These are phyloP conservation scores for Kwoniella dejecticola DNA, from an alignment of 768 basidiomycete species.

Conservation along the genomic window DNA sequence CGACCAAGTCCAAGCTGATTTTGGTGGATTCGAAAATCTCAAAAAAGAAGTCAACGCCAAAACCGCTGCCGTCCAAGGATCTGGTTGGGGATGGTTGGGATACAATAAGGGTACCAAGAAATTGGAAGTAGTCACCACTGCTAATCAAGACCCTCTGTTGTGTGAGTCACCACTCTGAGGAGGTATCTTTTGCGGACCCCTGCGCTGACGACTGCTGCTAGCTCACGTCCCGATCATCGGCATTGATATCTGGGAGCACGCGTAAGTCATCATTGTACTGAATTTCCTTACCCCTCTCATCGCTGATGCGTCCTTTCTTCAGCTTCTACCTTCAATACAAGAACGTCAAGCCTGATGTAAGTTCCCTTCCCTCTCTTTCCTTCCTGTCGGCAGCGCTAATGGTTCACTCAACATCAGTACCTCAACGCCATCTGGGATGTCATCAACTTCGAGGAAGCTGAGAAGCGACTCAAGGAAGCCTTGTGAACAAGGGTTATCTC, in stretches of 20 bases:
- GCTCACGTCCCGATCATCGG: slow-evolving; percentile 84
- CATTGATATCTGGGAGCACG: slow-evolving; percentile 94
- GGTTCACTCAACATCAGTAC: slow-evolving; percentile 62
- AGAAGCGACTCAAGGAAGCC: slow-evolving; percentile 63
- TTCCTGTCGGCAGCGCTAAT: neutral
- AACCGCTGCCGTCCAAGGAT: slow-evolving; percentile 85
- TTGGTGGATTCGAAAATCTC: slow-evolving; percentile 71
- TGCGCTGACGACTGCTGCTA: slow-evolving; percentile 43
- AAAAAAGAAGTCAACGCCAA: slow-evolving; percentile 81
- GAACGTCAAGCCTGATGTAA: slow-evolving; percentile 88
- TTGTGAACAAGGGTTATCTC: slow-evolving; percentile 15
- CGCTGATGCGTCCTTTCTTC: slow-evolving; percentile 62
- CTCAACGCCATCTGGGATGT: slow-evolving; percentile 94
- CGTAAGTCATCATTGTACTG: slow-evolving; percentile 56
- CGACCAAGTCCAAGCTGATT: slow-evolving; percentile 57
- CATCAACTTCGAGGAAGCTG: slow-evolving; percentile 93
- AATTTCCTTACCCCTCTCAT: slow-evolving; percentile 10
- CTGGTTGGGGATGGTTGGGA: slow-evolving; percentile 95
- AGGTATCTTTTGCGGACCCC: neutral
- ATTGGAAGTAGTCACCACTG: slow-evolving; percentile 87
- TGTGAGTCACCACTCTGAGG: slow-evolving; percentile 38
- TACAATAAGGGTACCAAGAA: slow-evolving; percentile 68
- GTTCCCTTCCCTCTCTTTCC: slow-evolving; percentile 51
- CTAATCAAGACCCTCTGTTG: slow-evolving; percentile 93
- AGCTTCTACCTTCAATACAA: slow-evolving; percentile 87